These are phyloP conservation scores for Umbelopsis isabellina DNA, from an alignment of 192 early-diverging fungal species.

Conservation along the genomic window DNA sequence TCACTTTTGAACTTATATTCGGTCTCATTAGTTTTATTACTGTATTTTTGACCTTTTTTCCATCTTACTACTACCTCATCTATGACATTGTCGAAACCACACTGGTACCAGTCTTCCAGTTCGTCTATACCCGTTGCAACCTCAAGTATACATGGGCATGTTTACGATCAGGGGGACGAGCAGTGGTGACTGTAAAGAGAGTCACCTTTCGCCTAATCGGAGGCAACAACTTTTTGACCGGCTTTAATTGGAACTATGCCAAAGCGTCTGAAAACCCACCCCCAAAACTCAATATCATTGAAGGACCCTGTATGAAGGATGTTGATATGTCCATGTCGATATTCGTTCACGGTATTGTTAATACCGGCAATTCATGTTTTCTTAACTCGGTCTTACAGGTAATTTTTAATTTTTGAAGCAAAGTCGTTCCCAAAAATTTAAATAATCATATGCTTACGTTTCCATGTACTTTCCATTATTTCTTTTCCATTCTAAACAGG, in stretches of 20 bases:
- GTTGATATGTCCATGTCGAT: background rate
- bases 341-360: constrained; percentile 72
- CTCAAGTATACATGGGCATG: constrained; percentile 10
- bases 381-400: constrained; percentile 93
- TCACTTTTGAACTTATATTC: constrained; percentile 21
- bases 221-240: constrained; percentile 21
- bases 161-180: constrained; percentile 5
- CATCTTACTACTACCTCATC: constrained; percentile 17
- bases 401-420: constrained; percentile 4
- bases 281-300: background rate
- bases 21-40: constrained; percentile 19
- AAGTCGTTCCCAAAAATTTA: background rate
- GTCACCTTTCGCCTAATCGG: constrained; percentile 6
- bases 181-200: constrained; percentile 8
- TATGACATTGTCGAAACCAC: constrained; percentile 15
- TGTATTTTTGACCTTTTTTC: constrained; percentile 15
- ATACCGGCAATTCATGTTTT: constrained; percentile 93
- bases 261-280: background rate
- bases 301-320: background rate
- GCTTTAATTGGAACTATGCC: constrained; percentile 11
- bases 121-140: constrained; percentile 18
- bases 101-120: constrained; percentile 8
- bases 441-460: constrained; percentile 21
- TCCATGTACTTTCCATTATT: background rate
- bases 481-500: background rate